Evolutionary conservation across 805 yeast genomes (phyloP), one percentile per base, ranked within the genome.

Genomic region (Ascoidea asiatica): DNA sequence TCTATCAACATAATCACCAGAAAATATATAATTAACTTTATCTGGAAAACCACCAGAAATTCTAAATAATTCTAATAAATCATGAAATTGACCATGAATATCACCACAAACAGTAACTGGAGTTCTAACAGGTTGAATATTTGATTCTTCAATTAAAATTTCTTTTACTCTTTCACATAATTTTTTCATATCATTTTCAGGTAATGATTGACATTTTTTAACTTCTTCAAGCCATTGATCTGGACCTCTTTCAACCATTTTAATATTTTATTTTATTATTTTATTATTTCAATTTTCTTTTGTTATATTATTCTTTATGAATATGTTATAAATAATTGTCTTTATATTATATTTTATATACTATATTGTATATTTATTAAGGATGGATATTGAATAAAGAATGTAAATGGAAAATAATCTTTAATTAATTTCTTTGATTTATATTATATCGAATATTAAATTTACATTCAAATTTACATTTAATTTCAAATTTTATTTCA

Each of bases 61-160:
- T 52, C 95, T 70, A 63, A 92, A 92, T 21, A 90, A 69, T 61
- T 92, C 97, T 49, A 90, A 65, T 48, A 90, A 70, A 62, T 90
- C 98, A 60, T 90, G 97, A 61, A 90, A 90, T 62, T 90, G 98
- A 4, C 98, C 98, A 63, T 90, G 98, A 55, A 90, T 92, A 64
- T 90, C 98, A 58, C 95, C 97, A 66, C 96, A 88, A 1, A 88
- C 96, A 0, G 95, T 87, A 5, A 88, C 97, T 1, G 97, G 97
- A 22, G 87, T 76, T 56, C 79, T 82, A 2, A 88, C 96, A 0
- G 96, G 96, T 58, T 88, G 96, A 50, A 89, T 87, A 60, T 89
- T 89, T 38, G 92, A 81, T 56, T 88, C 97, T 60, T 90, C 97
- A 97, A 92, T 92, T 48, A 90, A 64, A 36, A 90, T 69, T 60